phyloP scores from a whole-genome alignment of 495 filamentous ascomycete species.

The Astrothelium macrocarpum region DNA sequence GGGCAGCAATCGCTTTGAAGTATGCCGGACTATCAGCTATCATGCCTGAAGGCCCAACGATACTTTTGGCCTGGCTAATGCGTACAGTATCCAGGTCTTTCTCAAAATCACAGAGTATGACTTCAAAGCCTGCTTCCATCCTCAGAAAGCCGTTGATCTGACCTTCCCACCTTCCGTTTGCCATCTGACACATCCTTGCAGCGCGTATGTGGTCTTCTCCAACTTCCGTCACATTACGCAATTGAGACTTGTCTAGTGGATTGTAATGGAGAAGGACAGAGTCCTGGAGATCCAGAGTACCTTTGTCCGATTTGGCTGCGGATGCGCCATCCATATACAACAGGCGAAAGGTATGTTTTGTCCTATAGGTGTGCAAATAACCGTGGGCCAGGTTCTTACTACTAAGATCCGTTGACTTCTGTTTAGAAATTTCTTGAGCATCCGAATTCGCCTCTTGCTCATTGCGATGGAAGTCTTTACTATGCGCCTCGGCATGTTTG shows the following conservation, averaged over 20 bases:
- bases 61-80: constrained; percentile 12
- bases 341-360: constrained; percentile 41
- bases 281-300: constrained; percentile 55
- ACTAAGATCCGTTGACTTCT: constrained; percentile 1
- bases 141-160: constrained; percentile 51
- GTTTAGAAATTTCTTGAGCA: constrained; percentile 4
- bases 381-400: constrained; percentile 26
- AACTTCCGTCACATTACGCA: constrained; percentile 14
- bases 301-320: constrained; percentile 49
- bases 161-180: constrained; percentile 37
- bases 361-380: constrained; percentile 46
- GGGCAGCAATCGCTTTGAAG: constrained; percentile 36
- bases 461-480: constrained; percentile 11
- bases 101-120: constrained; percentile 54
- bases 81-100: constrained; percentile 15
- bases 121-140: constrained; percentile 62
- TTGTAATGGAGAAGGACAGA: constrained; percentile 36
- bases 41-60: constrained; percentile 5
- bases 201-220: constrained; percentile 40
- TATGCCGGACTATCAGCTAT: constrained; percentile 6
- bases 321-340: constrained; percentile 55
- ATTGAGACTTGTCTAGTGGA: constrained; percentile 3
- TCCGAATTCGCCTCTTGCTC: not conserved
- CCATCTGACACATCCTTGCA: constrained; percentile 40
- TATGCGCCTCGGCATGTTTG: not conserved